These are phyloP conservation scores for Saposhnikovia divaricata DNA, from an alignment of 129 eudicot species.

Conservation along the genomic window DNA sequence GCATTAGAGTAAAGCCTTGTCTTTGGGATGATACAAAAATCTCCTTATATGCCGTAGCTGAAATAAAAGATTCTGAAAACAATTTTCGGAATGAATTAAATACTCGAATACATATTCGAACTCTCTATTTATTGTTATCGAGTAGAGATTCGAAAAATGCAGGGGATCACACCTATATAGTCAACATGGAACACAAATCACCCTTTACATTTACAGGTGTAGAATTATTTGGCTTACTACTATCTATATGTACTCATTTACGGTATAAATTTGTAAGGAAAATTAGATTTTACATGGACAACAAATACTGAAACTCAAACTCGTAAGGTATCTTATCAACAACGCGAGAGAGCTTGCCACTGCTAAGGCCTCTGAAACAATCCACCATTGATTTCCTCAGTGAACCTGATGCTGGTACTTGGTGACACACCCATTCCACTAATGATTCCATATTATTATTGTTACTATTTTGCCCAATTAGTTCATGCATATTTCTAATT, in stretches of 20 bases:
- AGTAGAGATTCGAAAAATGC: background rate
- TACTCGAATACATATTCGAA: background rate
- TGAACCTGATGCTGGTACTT: conserved; percentile 81
- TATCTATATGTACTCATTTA: background rate
- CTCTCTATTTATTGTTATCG: background rate
- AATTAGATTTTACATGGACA: conserved; percentile 32
- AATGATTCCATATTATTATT: conserved; percentile 49
- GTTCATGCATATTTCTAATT: conserved; percentile 56
- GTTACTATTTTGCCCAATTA: conserved; percentile 20
- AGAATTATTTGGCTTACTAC: background rate
- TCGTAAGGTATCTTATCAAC: conserved; percentile 79
- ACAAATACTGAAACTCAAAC: conserved; percentile 73
- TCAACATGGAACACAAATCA: background rate
- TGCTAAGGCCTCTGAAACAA: conserved; percentile 53
- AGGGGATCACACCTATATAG: background rate
- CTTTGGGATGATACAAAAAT: background rate
- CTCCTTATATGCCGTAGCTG: background rate
- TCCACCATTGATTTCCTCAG: conserved; percentile 89
- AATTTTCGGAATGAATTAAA: no score
- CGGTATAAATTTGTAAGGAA: background rate
- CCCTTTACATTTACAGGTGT: background rate
- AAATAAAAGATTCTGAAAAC: background rate
- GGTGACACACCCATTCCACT: conserved; percentile 80
- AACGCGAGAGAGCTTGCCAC: conserved; percentile 43
- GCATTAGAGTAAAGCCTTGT: background rate